Conservation (phyloP, 2,329 filamentous ascomycete genomes). For the Leptosphaerulina australis region DNA sequence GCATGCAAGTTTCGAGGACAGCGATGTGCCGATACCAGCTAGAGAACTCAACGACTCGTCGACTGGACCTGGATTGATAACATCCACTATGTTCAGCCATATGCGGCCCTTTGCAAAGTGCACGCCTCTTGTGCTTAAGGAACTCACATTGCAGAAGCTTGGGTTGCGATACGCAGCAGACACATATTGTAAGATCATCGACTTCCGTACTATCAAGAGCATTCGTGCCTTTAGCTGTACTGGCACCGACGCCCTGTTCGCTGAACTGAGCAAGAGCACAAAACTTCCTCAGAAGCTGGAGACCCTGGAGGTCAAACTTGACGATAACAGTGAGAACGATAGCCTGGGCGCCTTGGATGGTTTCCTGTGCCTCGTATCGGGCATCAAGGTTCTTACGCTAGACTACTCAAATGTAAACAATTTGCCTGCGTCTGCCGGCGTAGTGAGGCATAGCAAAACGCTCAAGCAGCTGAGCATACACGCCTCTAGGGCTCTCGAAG, state of each 20-base stretch:
- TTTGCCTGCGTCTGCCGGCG: conserved; percentile 52
- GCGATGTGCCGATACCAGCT: conserved; percentile 39
- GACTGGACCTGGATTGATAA: conserved; percentile 55
- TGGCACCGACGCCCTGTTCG: conserved; percentile 55
- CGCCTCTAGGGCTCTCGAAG: conserved; percentile 43
- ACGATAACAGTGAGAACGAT: conserved; percentile 56
- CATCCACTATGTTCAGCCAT: conserved; percentile 54
- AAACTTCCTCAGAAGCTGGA: conserved; percentile 54
- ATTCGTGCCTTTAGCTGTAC: conserved; percentile 54
- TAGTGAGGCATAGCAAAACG: conserved; percentile 55
- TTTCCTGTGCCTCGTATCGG: conserved; percentile 55
- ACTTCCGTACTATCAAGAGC: conserved; percentile 52
- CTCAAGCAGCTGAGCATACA: conserved; percentile 54
- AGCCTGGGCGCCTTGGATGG: conserved; percentile 55
- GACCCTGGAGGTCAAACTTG: conserved; percentile 55
- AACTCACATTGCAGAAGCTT: conserved; percentile 54
- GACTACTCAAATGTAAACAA: conserved; percentile 52
- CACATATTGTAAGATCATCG: conserved; percentile 56
- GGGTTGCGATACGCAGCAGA: conserved; percentile 55
- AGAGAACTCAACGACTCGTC: conserved; percentile 56
- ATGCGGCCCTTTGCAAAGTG: conserved; percentile 56
- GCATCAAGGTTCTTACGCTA: conserved; percentile 52
- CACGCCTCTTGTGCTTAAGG: conserved; percentile 52
- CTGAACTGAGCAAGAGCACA: conserved; percentile 54
- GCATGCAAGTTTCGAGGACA: conserved; percentile 54